phyloP scores from a whole-genome alignment of 148 eudicot genomes.

The Diospyros kaki region DNA sequence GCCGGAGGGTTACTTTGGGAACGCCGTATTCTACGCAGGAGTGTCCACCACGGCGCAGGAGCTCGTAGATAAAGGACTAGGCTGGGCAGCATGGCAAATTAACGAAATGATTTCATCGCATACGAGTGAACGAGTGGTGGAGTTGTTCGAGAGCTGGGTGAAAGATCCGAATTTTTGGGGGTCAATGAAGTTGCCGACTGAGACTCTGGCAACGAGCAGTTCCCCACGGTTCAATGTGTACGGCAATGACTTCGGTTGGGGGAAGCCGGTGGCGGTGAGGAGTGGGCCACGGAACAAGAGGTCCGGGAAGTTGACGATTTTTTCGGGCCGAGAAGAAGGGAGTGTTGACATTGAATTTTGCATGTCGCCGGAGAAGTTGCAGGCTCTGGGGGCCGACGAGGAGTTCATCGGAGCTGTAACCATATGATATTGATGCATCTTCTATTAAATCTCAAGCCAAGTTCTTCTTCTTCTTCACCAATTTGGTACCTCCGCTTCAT shows the following conservation, averaged over 20 bases:
- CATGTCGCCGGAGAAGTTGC: not conserved
- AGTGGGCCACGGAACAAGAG: not conserved
- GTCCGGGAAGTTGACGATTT: not conserved
- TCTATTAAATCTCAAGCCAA: too few relatives aligned
- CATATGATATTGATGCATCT: too few relatives aligned
- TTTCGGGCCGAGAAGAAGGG: slow-evolving; percentile 15
- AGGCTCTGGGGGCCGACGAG: too few relatives aligned
- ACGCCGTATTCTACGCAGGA: not conserved
- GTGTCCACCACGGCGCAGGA: not conserved
- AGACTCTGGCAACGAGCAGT: not conserved
- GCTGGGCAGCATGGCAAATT: slow-evolving; percentile 7
- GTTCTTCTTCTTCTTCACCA: too few relatives aligned
- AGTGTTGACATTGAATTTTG: not conserved
- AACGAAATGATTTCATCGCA: not conserved
- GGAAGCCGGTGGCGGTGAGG: not conserved
- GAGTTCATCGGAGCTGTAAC: too few relatives aligned
- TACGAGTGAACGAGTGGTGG: not conserved
- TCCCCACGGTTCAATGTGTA: not conserved
- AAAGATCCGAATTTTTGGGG: not conserved
- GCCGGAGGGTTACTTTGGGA: slow-evolving; percentile 16
- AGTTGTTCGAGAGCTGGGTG: not conserved
- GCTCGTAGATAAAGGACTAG: not conserved
- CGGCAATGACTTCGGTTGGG: too few relatives aligned
- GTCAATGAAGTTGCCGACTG: not conserved
- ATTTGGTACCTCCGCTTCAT: too few relatives aligned